phyloP scores from a whole-genome alignment of 148 eudicot species.

The Rheum nobile region DNA sequence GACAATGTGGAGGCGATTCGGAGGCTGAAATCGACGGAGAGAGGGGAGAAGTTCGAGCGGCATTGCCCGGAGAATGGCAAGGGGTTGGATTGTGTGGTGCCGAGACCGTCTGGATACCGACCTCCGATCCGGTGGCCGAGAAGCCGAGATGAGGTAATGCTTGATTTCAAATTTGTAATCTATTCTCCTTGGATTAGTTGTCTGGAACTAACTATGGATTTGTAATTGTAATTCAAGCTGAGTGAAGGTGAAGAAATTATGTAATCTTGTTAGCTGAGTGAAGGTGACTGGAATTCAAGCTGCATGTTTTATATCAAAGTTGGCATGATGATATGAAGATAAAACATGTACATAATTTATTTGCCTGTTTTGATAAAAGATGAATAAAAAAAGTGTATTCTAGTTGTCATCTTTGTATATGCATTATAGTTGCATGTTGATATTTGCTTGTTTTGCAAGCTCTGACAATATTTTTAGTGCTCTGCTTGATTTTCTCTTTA shows the following conservation, averaged over 20 bases:
- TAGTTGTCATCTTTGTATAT: neutral
- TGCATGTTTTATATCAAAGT: neutral
- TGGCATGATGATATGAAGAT: too few relatives aligned
- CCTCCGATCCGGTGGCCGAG: slow-evolving; percentile 45
- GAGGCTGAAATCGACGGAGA: slow-evolving; percentile 25
- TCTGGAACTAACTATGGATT: neutral
- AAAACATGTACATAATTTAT: too few relatives aligned
- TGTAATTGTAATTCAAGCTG: neutral
- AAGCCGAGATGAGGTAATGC: slow-evolving; percentile 52
- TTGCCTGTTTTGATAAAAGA: too few relatives aligned
- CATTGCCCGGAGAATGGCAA: slow-evolving; percentile 45
- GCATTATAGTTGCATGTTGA: neutral
- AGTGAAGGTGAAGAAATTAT: neutral
- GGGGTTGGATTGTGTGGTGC: slow-evolving; percentile 53
- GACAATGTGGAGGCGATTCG: slow-evolving; percentile 40
- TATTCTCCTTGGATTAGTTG: neutral
- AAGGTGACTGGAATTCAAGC: neutral
- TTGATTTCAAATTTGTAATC: neutral
- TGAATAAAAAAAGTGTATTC: neutral
- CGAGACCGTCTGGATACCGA: slow-evolving; percentile 41
- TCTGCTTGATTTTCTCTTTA: neutral
- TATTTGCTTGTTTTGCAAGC: neutral
- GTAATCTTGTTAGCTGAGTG: neutral
- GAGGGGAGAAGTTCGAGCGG: slow-evolving; percentile 46
- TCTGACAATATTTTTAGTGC: neutral